Evolutionary conservation across 805 yeast genomes (phyloP).

Genomic region (Saccharomyces mikatae): DNA sequence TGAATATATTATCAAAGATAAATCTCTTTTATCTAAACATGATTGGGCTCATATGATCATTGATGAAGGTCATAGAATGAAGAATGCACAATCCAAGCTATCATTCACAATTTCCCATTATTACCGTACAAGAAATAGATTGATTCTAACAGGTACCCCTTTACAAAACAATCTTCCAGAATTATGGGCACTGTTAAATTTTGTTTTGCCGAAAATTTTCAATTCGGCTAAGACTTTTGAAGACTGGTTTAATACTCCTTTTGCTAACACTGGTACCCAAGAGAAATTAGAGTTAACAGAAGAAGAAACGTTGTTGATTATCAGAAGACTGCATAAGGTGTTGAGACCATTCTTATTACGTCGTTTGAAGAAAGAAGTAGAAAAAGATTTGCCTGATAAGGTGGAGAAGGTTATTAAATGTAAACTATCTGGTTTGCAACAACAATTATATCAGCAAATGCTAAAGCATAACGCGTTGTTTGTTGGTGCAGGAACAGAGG

Average conservation of each 20-base stretch:
- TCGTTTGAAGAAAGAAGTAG: conserved; percentile 81
- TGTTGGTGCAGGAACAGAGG: conserved; percentile 51
- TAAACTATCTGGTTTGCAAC: conserved; percentile 65
- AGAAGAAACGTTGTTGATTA: conserved; percentile 76
- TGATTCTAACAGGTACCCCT: conserved; percentile 84
- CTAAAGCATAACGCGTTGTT: conserved; percentile 60
- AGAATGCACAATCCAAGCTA: conserved; percentile 66
- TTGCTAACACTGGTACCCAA: conserved; percentile 76
- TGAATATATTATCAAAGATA: conserved; percentile 73
- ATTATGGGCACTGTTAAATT: conserved; percentile 76
- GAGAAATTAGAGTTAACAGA: conserved; percentile 75
- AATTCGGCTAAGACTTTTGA: conserved; percentile 80
- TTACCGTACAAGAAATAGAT: conserved; percentile 67
- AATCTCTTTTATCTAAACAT: conserved; percentile 58
- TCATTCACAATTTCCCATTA: conserved; percentile 63
- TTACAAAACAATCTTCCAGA: conserved; percentile 79
- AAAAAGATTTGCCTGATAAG: conserved; percentile 77
- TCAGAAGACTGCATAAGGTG: conserved; percentile 79
- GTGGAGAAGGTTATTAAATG: conserved; percentile 78
- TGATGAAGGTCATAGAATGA: conserved; percentile 89
- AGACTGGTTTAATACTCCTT: conserved; percentile 87
- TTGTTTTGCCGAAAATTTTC: conserved; percentile 76
- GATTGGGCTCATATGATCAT: conserved; percentile 82
- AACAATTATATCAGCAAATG: conserved; percentile 68
- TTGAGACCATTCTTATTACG: conserved; percentile 76